Conservation (phyloP, 1,284 basidiomycete species). For the Tilletiopsis washingtonensis region DNA sequence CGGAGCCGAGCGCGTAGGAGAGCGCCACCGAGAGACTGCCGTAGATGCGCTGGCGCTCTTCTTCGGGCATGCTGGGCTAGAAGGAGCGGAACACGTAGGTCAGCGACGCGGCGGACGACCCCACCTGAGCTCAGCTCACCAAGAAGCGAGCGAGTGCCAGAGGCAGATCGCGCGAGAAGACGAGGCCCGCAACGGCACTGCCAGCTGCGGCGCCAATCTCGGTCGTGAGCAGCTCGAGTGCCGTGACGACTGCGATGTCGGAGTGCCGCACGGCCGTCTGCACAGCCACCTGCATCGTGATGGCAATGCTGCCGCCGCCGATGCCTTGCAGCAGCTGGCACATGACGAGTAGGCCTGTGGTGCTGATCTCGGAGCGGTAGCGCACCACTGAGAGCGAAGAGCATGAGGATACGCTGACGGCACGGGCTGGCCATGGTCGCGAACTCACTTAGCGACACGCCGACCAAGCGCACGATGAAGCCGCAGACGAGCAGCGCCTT, state of each 20-base stretch:
- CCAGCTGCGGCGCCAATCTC: constrained; percentile 70
- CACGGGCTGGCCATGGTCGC: no score
- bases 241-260: constrained; percentile 73
- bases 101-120: no score
- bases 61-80: constrained; percentile 28
- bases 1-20: constrained; percentile 38
- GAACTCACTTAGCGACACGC: constrained; percentile 53
- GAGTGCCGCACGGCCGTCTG: constrained; percentile 67
- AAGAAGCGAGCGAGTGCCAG: constrained; percentile 55
- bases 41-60: constrained; percentile 35
- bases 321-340: constrained; percentile 64
- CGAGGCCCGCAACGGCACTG: constrained; percentile 56
- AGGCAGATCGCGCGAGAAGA: constrained; percentile 61
- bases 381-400: constrained; percentile 44
- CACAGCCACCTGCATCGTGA: constrained; percentile 64
- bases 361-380: constrained; percentile 60
- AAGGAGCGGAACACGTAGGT: background rate
- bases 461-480: constrained; percentile 61
- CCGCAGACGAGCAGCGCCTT: constrained; percentile 63
- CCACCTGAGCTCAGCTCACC: background rate
- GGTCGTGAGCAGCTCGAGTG: constrained; percentile 67
- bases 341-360: constrained; percentile 48
- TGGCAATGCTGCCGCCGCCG: constrained; percentile 68
- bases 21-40: constrained; percentile 43
- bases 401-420: no score